phyloP scores from a whole-genome alignment of 1,284 basidiomycete species.

The Boletus hoseneyae region DNA sequence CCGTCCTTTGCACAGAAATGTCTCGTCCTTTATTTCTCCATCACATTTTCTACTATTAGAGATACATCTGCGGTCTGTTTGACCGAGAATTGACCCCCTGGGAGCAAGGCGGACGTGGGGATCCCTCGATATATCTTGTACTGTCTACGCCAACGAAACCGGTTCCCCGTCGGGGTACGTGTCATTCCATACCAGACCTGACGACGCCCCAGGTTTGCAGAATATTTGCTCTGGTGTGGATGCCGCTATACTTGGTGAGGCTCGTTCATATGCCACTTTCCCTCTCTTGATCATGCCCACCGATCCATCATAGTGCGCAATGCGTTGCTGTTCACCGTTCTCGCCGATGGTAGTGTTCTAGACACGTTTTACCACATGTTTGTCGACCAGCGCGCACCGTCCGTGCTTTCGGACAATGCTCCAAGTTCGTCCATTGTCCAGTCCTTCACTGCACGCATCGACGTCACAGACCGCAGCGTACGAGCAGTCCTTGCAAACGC shows the following conservation, averaged over 20 bases:
- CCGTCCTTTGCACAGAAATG: constrained; percentile 27
- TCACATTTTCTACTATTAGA: constrained; percentile 51
- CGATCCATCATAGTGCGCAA: constrained; percentile 28
- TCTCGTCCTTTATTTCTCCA: constrained; percentile 27
- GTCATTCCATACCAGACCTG: not conserved
- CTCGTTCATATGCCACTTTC: no score
- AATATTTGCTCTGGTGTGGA: no score
- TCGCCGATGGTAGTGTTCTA: no score
- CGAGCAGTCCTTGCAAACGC: constrained; percentile 10
- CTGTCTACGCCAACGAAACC: constrained; percentile 10
- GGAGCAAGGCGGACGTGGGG: constrained; percentile 40
- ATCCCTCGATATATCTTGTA: no score
- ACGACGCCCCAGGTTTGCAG: not conserved
- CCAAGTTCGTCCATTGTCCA: constrained; percentile 38
- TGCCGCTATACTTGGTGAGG: no score
- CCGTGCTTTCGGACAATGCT: constrained; percentile 38
- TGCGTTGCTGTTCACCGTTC: constrained; percentile 29
- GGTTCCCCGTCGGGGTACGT: constrained; percentile 5
- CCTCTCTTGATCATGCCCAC: no score
- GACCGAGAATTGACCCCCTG: constrained; percentile 45
- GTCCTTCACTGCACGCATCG: constrained; percentile 17
- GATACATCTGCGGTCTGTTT: constrained; percentile 51
- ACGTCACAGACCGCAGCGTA: constrained; percentile 19
- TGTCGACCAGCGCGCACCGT: no score
- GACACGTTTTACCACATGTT: no score